These are phyloP conservation scores for Verticillium isaacii DNA, from an alignment of 2,329 filamentous ascomycete genomes.

Conservation along the genomic window DNA sequence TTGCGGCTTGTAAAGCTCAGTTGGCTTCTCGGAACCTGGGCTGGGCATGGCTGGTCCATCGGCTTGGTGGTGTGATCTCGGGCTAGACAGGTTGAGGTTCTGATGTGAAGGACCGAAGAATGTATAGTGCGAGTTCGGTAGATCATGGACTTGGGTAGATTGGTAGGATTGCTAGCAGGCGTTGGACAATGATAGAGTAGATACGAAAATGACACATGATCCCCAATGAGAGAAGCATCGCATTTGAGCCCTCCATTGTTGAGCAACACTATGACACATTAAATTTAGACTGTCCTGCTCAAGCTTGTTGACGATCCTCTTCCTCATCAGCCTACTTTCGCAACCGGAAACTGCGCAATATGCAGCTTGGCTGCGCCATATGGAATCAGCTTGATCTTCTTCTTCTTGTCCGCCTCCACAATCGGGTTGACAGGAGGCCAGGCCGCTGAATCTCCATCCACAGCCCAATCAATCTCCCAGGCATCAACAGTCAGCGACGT, in stretches of 20 bases:
- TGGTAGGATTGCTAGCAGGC: too few relatives aligned
- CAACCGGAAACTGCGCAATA: constrained; percentile 34
- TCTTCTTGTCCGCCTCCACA: constrained; percentile 26
- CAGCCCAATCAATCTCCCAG: constrained; percentile 27
- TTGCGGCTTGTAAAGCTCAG: not conserved
- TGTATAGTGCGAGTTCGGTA: too few relatives aligned
- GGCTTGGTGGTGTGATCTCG: not conserved
- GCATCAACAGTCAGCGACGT: constrained; percentile 29
- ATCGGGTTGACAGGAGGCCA: constrained; percentile 22
- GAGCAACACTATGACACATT: too few relatives aligned
- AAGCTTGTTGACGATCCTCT: too few relatives aligned
- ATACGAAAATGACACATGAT: too few relatives aligned
- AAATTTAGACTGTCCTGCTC: too few relatives aligned
- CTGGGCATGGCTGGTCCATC: not conserved
- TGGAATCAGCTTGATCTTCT: constrained; percentile 33
- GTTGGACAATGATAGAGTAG: too few relatives aligned
- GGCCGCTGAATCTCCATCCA: constrained; percentile 22
- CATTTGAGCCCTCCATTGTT: too few relatives aligned
- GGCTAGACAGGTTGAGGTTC: too few relatives aligned
- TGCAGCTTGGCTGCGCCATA: constrained; percentile 41
- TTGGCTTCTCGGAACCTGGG: not conserved
- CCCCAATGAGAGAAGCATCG: too few relatives aligned
- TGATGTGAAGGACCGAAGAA: too few relatives aligned
- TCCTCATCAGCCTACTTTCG: not conserved
- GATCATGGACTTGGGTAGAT: too few relatives aligned